Conservation (phyloP, 2,329 filamentous ascomycete genomes). For the Colletotrichum destructivum region DNA sequence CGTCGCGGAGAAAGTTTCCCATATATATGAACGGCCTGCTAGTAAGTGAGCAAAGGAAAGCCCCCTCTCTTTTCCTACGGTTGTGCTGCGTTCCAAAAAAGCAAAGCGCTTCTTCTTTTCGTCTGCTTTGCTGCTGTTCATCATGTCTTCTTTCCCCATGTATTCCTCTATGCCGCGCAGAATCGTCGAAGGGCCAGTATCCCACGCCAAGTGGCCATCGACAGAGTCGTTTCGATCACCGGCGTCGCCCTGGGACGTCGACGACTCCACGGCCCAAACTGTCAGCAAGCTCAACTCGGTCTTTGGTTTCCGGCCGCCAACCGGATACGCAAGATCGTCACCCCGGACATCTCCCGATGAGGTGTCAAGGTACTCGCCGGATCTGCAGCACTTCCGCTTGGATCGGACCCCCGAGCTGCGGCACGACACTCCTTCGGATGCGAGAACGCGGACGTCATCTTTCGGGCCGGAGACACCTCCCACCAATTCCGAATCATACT, state of each 20-base stretch:
- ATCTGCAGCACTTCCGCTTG: slow-evolving; percentile 12
- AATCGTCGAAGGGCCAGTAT: slow-evolving; percentile 33
- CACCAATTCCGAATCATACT: slow-evolving; percentile 29
- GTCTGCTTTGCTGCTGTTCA: slow-evolving; percentile 31
- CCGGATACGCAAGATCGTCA: slow-evolving; percentile 17
- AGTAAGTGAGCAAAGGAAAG: slow-evolving; percentile 15
- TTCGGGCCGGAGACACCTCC: slow-evolving; percentile 38
- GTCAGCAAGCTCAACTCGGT: slow-evolving; percentile 36
- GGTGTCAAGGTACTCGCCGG: slow-evolving; percentile 26
- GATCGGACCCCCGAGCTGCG: slow-evolving; percentile 35
- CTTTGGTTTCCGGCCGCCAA: slow-evolving; percentile 33
- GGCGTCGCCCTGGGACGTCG: slow-evolving; percentile 29
- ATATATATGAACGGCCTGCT: slow-evolving; percentile 37
- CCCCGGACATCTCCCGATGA: slow-evolving; percentile 20
- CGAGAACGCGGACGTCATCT: slow-evolving; percentile 33
- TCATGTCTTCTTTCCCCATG: slow-evolving; percentile 31
- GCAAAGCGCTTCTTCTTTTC: slow-evolving; percentile 24
- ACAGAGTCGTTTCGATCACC: slow-evolving; percentile 17
- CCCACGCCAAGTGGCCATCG: slow-evolving; percentile 39
- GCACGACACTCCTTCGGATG: slow-evolving; percentile 36
- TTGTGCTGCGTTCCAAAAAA: slow-evolving; percentile 28
- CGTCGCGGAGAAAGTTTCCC: slow-evolving; percentile 4
- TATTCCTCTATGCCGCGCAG: slow-evolving; percentile 34
- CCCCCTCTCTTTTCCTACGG: slow-evolving; percentile 35
- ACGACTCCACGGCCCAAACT: slow-evolving; percentile 37